These are phyloP conservation scores for Auricularia sp. DNA, from an alignment of 768 basidiomycete genomes.

Conservation along the genomic window DNA sequence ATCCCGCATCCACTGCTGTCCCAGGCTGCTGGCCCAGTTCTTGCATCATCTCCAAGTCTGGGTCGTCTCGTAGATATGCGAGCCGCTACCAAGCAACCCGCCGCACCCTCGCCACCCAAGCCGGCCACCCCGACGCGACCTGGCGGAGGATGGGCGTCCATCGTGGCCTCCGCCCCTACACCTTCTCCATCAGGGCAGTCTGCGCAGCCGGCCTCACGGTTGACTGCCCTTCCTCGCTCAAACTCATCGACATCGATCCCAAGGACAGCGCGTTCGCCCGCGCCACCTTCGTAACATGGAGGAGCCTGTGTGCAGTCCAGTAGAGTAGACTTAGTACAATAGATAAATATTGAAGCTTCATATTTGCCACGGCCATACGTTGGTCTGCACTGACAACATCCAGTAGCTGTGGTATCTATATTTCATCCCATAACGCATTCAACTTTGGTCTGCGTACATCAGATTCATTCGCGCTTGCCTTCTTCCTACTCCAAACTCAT, in stretches of 20 bases:
- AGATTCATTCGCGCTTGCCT: too few relatives aligned
- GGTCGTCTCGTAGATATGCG: slow-evolving; percentile 57
- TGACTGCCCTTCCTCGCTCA: neutral
- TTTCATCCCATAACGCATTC: too few relatives aligned
- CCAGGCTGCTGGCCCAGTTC: slow-evolving; percentile 21
- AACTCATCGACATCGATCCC: neutral
- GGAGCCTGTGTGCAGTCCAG: too few relatives aligned
- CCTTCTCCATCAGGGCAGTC: neutral
- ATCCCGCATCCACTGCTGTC: slow-evolving; percentile 68
- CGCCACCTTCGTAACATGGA: too few relatives aligned
- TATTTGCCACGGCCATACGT: too few relatives aligned
- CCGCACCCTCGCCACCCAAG: slow-evolving; percentile 9
- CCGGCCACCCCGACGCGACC: slow-evolving; percentile 17
- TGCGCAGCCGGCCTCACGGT: slow-evolving; percentile 1
- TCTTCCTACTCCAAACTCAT: too few relatives aligned
- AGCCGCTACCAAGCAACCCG: slow-evolving; percentile 9
- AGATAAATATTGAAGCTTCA: too few relatives aligned
- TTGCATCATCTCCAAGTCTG: slow-evolving; percentile 29
- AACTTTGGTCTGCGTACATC: too few relatives aligned
- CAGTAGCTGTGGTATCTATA: too few relatives aligned
- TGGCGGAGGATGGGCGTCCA: slow-evolving; percentile 25
- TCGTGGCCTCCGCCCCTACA: slow-evolving; percentile 16
- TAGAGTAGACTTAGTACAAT: too few relatives aligned
- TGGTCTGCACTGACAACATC: too few relatives aligned
- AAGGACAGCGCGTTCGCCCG: neutral